phyloP scores from a whole-genome alignment of 108 stramenopile genomes.

The Cyclotella cryptica region DNA sequence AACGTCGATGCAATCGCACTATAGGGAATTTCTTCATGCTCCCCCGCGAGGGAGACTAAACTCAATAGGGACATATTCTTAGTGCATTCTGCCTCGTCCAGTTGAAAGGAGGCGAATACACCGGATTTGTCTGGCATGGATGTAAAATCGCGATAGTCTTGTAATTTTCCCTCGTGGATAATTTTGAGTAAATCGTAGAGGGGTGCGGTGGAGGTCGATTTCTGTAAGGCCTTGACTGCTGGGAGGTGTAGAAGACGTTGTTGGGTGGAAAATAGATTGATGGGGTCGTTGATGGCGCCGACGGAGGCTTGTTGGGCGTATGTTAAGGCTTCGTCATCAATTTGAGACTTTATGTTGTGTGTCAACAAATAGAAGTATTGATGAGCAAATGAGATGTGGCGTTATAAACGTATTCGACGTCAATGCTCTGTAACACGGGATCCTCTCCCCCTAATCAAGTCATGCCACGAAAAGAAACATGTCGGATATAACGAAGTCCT shows the following conservation, averaged over 20 bases:
- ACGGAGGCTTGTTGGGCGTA: conserved; percentile 77
- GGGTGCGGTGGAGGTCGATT: conserved; percentile 30
- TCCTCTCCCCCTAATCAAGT: too few species aligned
- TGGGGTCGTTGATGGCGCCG: conserved; percentile 83
- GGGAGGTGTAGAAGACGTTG: conserved; percentile 69
- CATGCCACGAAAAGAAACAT: conserved; percentile 13
- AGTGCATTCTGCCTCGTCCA: conserved; percentile 64
- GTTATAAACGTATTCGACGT: background rate
- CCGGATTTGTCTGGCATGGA: conserved; percentile 66
- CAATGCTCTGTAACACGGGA: background rate
- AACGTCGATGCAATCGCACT: conserved; percentile 73
- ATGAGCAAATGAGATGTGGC: conserved; percentile 1
- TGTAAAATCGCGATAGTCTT: conserved; percentile 77
- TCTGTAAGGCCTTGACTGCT: conserved; percentile 69
- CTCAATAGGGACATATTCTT: conserved; percentile 86
- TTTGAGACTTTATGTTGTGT: conserved; percentile 57
- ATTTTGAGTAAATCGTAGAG: conserved; percentile 76
- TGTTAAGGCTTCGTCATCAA: conserved; percentile 61
- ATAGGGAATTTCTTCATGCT: conserved; percentile 85
- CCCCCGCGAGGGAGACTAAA: conserved; percentile 71
- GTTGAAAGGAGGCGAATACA: conserved; percentile 59
- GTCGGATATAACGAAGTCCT: conserved; percentile 12
- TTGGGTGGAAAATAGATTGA: conserved; percentile 78
- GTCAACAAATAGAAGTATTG: conserved; percentile 1
- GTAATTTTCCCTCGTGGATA: conserved; percentile 84